phyloP scores from a whole-genome alignment of 441 rosid species.

The Eugenia klotzschiana region DNA sequence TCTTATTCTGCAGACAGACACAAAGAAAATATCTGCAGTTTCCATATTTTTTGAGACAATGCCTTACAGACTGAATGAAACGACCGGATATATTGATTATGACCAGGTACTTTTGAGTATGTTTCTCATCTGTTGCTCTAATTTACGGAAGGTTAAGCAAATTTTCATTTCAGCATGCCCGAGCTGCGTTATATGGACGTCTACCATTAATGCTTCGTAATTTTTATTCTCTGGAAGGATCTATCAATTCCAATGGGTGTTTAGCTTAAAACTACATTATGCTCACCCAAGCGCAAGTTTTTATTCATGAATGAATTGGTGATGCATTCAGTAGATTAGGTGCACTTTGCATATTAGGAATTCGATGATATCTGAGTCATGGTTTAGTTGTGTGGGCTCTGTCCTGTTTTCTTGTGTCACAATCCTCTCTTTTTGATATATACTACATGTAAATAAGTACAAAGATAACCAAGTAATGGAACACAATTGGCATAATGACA shows the following conservation, averaged over 20 bases:
- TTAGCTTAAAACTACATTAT: background rate
- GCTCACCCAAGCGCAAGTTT: background rate
- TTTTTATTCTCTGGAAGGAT: background rate
- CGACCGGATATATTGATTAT: constrained; percentile 79
- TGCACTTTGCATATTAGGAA: background rate
- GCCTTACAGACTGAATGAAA: constrained; percentile 89
- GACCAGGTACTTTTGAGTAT: constrained; percentile 44
- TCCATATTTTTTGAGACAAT: constrained; percentile 90
- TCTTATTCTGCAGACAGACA: constrained; percentile 57
- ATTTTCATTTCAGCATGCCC: background rate
- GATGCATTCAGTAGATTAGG: background rate
- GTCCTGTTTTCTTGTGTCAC: background rate
- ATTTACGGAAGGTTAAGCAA: background rate
- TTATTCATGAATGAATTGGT: background rate
- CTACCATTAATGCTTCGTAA: background rate
- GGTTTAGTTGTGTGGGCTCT: background rate
- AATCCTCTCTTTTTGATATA: background rate
- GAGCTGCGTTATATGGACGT: background rate
- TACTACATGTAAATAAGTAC: background rate
- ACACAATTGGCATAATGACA: background rate
- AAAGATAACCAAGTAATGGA: background rate
- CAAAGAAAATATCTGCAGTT: constrained; percentile 93
- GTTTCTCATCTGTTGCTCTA: background rate
- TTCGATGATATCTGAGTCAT: background rate
- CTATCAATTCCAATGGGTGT: background rate